phyloP scores from a whole-genome alignment of 2,329 filamentous ascomycete genomes.

The Fusarium domesticum region DNA sequence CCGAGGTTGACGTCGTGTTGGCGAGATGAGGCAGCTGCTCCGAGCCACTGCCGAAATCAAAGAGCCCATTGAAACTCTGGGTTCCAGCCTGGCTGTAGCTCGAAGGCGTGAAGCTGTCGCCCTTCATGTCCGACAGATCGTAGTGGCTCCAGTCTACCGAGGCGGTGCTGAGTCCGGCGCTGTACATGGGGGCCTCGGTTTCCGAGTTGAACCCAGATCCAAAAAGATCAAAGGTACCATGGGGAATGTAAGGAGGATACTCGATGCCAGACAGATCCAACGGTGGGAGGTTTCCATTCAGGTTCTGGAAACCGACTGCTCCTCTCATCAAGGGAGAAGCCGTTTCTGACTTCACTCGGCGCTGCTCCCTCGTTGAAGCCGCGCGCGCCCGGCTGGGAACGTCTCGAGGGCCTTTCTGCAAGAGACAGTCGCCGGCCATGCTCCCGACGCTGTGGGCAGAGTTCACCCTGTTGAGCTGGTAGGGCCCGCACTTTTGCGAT shows the following conservation, averaged over 20 bases:
- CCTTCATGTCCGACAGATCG: conserved; percentile 45
- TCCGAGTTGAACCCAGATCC: conserved; percentile 46
- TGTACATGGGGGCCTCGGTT: conserved; percentile 58
- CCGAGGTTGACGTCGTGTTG: conserved; percentile 59
- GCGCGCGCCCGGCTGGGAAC: conserved; percentile 37
- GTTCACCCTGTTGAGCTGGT: conserved; percentile 57
- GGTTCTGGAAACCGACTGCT: conserved; percentile 48
- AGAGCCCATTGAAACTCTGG: conserved; percentile 49
- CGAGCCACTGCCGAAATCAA: conserved; percentile 51
- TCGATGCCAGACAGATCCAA: conserved; percentile 58
- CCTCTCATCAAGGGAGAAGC: conserved; percentile 56
- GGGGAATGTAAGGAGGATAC: conserved; percentile 48
- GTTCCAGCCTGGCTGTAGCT: conserved; percentile 53
- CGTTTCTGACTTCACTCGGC: conserved; percentile 59
- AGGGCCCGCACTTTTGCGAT: conserved; percentile 61
- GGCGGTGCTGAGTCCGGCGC: conserved; percentile 57
- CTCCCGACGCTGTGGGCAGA: conserved; percentile 54
- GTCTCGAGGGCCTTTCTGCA: conserved; percentile 38
- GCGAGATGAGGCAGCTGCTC: conserved; percentile 55
- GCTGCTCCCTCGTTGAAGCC: conserved; percentile 44
- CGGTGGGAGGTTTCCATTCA: conserved; percentile 52
- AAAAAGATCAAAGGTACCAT: conserved; percentile 52
- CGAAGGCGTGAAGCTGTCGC: conserved; percentile 50
- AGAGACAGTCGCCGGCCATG: conserved; percentile 42
- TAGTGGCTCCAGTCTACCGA: conserved; percentile 48